Base-by-base conservation (phyloP, 768 basidiomycete species). In the Trichaptum fuscoviolaceum region DNA sequence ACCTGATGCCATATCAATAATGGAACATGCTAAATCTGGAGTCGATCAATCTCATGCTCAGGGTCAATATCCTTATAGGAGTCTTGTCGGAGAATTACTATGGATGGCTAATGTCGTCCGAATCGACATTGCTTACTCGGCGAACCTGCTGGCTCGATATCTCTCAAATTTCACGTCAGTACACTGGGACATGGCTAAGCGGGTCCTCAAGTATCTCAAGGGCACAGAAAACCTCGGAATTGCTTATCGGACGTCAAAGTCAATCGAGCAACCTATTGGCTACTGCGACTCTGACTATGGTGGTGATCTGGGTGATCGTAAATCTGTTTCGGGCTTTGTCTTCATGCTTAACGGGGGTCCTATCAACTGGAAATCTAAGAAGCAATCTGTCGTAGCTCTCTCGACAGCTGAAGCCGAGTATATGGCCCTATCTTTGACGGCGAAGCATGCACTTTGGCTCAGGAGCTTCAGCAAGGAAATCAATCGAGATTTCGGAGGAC, bases 351-450 rank as follows among this genome's bases (percentile, higher is more conserved):
- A 74, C 35, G 74, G 74, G 15, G 73, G 77, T 1, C 60, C 70
- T 1, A 69, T 80, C 12, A 70, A 73, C 26, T 80, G 79, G 76
- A 68, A 65, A 17, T 73, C 77, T 1, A 77, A 77, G 69, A 71
- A 74, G 58, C 80, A 83, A 64, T 68, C 71, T 1, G 71, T 78
- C 26, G 70, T 80, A 6, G 72, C 76, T 3, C 73, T 78, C 7
- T 81, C 79, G 1, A 76, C 73, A 4, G 71, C 71, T 15, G 79
- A 83, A 70, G 78, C 82, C 1, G 79, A 83, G 66, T 81, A 82
- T 67, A 74, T 79, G 34, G 75, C 79, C 0, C 58, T 71, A 2
- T 68, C 73, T 7, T 68, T 77, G 58, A 72, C 77, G 7, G 67
- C 74, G 5, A 67, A 68, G 36, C 72, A 76, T 20, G 66, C 67